Percentiles rank a stretch among this genome's conserved stretches.
These are phyloP conservation scores for Pulveroboletus sp. DNA, from an alignment of 768 basidiomycete genomes.

Conservation along the genomic window DNA sequence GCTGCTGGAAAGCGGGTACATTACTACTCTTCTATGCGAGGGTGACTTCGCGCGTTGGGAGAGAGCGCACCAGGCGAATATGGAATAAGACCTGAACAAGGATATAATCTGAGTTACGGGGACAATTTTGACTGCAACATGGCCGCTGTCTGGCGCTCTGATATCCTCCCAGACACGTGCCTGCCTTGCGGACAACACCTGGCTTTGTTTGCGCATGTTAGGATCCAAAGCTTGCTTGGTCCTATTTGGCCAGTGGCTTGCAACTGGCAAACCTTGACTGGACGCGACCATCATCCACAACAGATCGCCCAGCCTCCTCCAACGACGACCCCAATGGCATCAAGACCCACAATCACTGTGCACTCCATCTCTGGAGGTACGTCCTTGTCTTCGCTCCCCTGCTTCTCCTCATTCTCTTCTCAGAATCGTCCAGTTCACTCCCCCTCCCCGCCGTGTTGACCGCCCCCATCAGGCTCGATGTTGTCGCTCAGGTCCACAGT, in stretches of 20 bases:
- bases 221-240: slow-evolving; percentile 10
- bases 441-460: slow-evolving; percentile 95
- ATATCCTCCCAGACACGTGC: slow-evolving; percentile 31
- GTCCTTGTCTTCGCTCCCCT: fast-evolving
- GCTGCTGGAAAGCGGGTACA: slow-evolving; percentile 31
- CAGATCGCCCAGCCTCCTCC: slow-evolving; percentile 5
- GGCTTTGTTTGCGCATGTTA: slow-evolving; percentile 29
- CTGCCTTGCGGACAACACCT: slow-evolving; percentile 24
- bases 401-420: background rate
- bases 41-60: slow-evolving; percentile 1
- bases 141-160: slow-evolving; percentile 5
- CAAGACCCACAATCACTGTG: slow-evolving; percentile 87
- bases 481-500: slow-evolving; percentile 99
- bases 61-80: slow-evolving; percentile 18
- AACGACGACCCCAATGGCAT: slow-evolving; percentile 61
- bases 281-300: background rate
- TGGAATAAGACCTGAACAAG: slow-evolving; percentile 10
- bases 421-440: slow-evolving; percentile 83
- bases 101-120: slow-evolving; percentile 16
- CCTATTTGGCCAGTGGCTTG: slow-evolving; percentile 29
- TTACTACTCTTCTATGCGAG: slow-evolving; percentile 13
- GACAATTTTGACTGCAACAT: slow-evolving; percentile 8
- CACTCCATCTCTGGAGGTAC: slow-evolving; percentile 56
- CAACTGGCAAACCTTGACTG: slow-evolving; percentile 26
- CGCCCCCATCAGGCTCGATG: slow-evolving; percentile 97